Conservation (phyloP, 2,329 filamentous ascomycete species). For the Trichocomaceae sp. region DNA sequence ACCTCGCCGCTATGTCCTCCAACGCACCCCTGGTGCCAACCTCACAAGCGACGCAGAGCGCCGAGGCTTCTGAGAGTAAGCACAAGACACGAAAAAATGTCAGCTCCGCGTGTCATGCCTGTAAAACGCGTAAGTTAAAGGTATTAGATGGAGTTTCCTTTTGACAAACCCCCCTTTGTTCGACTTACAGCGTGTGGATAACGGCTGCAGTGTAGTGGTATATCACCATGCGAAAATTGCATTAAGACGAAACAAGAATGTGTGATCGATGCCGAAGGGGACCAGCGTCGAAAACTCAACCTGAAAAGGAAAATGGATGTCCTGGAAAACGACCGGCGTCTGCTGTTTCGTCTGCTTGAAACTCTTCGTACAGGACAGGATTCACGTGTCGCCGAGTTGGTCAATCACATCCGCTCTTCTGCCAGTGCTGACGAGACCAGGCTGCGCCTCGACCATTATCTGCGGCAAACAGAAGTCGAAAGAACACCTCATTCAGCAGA, state of each 20-base stretch:
- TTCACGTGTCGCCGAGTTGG: not conserved
- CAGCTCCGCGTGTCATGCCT: conserved; percentile 10
- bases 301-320: conserved; percentile 11
- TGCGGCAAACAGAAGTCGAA: not conserved
- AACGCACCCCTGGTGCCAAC: not conserved
- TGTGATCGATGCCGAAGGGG: conserved; percentile 11
- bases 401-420: not conserved
- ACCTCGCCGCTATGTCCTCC: conserved; percentile 5
- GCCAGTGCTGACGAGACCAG: conserved; percentile 3
- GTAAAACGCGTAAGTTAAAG: conserved; percentile 12
- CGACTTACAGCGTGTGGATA: not conserved
- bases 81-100: conserved; percentile 10
- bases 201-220: conserved; percentile 10
- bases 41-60: not conserved
- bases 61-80: not conserved
- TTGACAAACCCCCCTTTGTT: not conserved
- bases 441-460: not conserved
- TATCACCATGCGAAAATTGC: conserved; percentile 8
- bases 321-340: conserved; percentile 6
- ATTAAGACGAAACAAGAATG: conserved; percentile 9
- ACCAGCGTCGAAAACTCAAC: conserved; percentile 13
- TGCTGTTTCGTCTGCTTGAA: conserved; percentile 7
- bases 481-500: not conserved
- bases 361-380: conserved; percentile 1
- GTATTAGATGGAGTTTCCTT: not conserved